A percentile compares a stretch with the other conserved stretches of the same genome.
Conservation (phyloP, 2,329 filamentous ascomycete genomes). For the Madurella mycetomatis region DNA sequence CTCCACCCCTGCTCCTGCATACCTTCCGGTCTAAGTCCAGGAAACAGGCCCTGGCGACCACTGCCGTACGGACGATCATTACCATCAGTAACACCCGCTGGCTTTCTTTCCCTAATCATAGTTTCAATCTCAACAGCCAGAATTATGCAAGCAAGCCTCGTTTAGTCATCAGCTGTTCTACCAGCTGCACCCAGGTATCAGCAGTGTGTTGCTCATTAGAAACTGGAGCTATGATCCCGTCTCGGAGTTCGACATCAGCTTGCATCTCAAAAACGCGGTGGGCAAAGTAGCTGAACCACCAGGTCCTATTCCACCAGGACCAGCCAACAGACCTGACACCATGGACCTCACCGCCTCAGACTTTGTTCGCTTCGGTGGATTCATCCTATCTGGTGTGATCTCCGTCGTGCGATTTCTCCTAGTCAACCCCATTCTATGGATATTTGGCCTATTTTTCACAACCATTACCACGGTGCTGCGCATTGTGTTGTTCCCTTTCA, state of each 20-base stretch:
- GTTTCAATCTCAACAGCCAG: too few relatives aligned
- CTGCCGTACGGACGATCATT: too few relatives aligned
- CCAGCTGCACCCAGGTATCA: not conserved
- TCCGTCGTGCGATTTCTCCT: not conserved
- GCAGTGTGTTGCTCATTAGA: not conserved
- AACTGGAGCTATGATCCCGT: not conserved
- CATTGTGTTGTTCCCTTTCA: not conserved
- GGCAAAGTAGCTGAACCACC: not conserved
- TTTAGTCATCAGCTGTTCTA: not conserved
- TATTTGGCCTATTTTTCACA: not conserved
- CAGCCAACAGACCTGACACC: not conserved
- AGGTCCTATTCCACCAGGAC: not conserved
- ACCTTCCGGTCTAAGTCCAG: too few relatives aligned
- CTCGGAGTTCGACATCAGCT: not conserved
- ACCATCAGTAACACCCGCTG: too few relatives aligned
- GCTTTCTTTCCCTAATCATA: too few relatives aligned
- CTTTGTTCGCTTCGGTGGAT: not conserved
- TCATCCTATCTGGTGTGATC: not conserved
- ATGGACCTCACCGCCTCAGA: not conserved
- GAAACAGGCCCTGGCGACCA: too few relatives aligned
- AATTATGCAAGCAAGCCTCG: not conserved
- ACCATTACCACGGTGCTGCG: not conserved
- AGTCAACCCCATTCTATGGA: not conserved
- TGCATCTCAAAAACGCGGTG: not conserved
- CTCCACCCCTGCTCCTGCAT: not conserved